Evolutionary conservation across 108 stramenopile genomes (phyloP), one percentile per base, ranked within the genome.

Genomic region (Chaetoceros tenuissimus): DNA sequence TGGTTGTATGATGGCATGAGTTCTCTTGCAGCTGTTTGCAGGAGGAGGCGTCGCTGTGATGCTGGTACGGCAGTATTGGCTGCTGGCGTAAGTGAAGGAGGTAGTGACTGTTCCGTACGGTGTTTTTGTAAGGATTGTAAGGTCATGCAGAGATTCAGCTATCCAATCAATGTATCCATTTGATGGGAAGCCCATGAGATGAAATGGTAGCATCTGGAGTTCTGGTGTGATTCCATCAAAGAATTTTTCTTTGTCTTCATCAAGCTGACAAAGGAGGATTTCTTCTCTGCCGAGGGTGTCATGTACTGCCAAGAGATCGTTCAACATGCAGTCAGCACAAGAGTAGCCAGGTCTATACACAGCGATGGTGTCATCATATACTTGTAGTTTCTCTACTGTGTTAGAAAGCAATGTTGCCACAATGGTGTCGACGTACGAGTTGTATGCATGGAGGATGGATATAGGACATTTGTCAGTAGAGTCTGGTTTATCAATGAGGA

Each of bases 181-280:
- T 7, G 48, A 18, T 7, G 5, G 48, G 18, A 20, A 49, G 22
- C 18, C 13, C 18, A 49, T 3, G 18, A 23, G 5, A n/a, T 23
- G 19, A 49, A 49, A 24, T 5, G 22, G 22, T 16, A 20, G 23
- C 13, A 49, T 5, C 7, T 49, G 48, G 22, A 24, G 23, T 49
- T 49, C 48, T 7, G 48, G 7, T 7, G 23, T 16, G 48, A 49
- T 49, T 3, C 48, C 13, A 49, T 49, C 48, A 49, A 49, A 49
- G n/a, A 16, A 49, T 49, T 49, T 49, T 49, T 49, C 48, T 49
- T 49, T 24, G 23, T 49, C 48, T 24, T 49, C 48, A 23, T 49
- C 48, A 16, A 49, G 7, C 3, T 49, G 22, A 24, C 13, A 7
- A 49, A 40, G 8, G 34, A 40, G 34, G 13, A 13, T 5, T 10